Conservation (phyloP, 225 moss, liverwort and hornwort species). For the Asterella californica region DNA sequence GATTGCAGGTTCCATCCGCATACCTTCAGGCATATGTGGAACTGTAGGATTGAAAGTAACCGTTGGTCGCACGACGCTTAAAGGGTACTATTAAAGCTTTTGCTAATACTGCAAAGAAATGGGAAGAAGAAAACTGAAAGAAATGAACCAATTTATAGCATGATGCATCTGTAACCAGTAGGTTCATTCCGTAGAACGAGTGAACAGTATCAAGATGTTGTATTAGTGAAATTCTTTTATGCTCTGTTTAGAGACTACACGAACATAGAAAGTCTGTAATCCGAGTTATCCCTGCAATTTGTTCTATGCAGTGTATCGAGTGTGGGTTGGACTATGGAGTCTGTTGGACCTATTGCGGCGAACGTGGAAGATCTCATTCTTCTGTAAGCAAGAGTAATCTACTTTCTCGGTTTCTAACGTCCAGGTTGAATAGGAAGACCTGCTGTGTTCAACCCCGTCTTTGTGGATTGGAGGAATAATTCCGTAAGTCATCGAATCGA, state of each 20-base stretch:
- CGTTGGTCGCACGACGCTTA: slow-evolving; percentile 74
- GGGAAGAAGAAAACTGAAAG: too few relatives aligned
- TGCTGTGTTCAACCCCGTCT: background rate
- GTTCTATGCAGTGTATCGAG: slow-evolving; percentile 55
- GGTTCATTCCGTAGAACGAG: background rate
- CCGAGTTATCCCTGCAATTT: too few relatives aligned
- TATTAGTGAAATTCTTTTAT: background rate
- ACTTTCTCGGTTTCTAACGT: background rate
- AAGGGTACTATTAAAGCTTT: slow-evolving; percentile 48
- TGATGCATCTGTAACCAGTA: background rate
- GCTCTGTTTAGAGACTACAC: background rate
- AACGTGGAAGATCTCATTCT: slow-evolving; percentile 81
- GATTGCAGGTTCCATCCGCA: slow-evolving; percentile 77
- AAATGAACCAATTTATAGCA: background rate
- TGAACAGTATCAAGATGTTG: background rate
- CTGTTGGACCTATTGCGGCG: slow-evolving; percentile 81
- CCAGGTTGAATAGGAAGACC: background rate
- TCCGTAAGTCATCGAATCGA: background rate
- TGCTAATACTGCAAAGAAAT: background rate
- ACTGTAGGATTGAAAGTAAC: slow-evolving; percentile 79
- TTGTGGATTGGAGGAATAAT: background rate
- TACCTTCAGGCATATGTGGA: slow-evolving; percentile 86
- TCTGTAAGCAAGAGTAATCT: slow-evolving; percentile 47
- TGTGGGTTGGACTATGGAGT: slow-evolving; percentile 98
- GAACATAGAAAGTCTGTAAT: background rate